phyloP scores from a whole-genome alignment of 495 filamentous ascomycete species.

The Mycothermus thermophilus region DNA sequence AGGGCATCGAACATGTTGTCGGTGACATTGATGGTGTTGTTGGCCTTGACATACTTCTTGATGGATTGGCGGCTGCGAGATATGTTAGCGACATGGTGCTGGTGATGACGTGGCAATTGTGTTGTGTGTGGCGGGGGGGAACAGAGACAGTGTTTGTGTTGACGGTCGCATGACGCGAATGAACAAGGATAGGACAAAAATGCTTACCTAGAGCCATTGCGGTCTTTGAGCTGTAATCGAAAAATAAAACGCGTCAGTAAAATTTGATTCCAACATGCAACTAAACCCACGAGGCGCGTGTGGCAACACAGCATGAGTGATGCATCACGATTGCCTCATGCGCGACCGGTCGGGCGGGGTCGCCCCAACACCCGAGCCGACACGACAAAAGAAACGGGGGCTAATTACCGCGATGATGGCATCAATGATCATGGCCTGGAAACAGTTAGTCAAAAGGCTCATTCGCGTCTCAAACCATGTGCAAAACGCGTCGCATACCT shows the following conservation, averaged over 20 bases:
- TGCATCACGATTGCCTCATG: constrained; percentile 14
- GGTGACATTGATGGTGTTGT: constrained; percentile 72
- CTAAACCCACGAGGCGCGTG: constrained; percentile 1
- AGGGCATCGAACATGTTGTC: constrained; percentile 71
- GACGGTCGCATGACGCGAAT: constrained; percentile 5
- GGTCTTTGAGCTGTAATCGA: constrained; percentile 45
- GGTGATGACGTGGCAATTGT: too few relatives aligned
- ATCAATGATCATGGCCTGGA: constrained; percentile 53
- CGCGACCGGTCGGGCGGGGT: constrained; percentile 6
- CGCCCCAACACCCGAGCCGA: constrained; percentile 17
- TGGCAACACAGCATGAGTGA: constrained; percentile 8
- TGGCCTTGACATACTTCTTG: constrained; percentile 95
- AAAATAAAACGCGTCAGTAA: constrained; percentile 32
- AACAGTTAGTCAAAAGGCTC: constrained; percentile 27
- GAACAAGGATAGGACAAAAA: constrained; percentile 3
- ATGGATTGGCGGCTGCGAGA: constrained; percentile 70
- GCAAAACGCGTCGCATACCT: constrained; percentile 31
- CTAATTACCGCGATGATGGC: constrained; percentile 49
- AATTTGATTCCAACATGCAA: constrained; percentile 8
- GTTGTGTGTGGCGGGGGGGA: too few relatives aligned
- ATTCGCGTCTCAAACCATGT: not conserved
- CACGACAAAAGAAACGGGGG: constrained; percentile 25
- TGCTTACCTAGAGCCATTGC: constrained; percentile 49
- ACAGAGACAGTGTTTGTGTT: not conserved
- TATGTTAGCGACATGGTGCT: constrained; percentile 23